These are phyloP conservation scores for Isatis tinctoria DNA, from an alignment of 345 rosid genomes.

Conservation along the genomic window DNA sequence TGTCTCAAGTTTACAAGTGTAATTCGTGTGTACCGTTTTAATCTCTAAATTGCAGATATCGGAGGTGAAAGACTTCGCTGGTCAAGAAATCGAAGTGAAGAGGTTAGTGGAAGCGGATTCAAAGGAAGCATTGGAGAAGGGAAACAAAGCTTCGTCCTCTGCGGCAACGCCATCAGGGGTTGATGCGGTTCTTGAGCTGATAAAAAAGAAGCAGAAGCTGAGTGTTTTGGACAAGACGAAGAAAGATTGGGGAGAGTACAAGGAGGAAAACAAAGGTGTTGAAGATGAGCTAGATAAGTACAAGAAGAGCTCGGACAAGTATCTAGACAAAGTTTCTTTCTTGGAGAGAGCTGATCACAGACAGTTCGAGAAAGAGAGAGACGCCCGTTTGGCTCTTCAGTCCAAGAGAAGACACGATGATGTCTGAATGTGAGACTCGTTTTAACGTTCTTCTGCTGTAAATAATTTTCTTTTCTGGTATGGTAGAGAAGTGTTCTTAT, in stretches of 20 bases:
- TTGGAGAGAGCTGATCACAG: conserved; percentile 21
- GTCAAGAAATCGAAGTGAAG: neutral
- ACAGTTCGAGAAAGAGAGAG: conserved; percentile 96
- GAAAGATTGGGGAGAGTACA: conserved; percentile 96
- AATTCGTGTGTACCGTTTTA: neutral
- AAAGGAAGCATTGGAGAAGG: neutral
- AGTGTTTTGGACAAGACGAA: conserved; percentile 62
- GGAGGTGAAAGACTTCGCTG: neutral
- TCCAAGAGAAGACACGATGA: conserved; percentile 31
- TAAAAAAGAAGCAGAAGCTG: conserved; percentile 76
- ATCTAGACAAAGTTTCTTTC: conserved; percentile 53
- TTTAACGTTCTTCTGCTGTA: neutral
- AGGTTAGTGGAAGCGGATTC: neutral
- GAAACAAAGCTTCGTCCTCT: neutral
- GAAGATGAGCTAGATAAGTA: conserved; percentile 87
- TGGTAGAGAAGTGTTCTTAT: neutral
- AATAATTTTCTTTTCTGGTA: neutral
- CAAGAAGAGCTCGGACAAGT: conserved; percentile 89
- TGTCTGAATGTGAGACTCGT: conserved; percentile 5
- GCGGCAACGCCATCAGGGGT: neutral
- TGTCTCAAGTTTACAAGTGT: neutral
- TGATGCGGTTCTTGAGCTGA: conserved; percentile 72
- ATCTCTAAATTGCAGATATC: neutral
- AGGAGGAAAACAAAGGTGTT: conserved; percentile 51
- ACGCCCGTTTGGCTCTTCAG: conserved; percentile 77